Evolutionary conservation across 345 rosid genomes (phyloP).

Genomic region (Eucalyptus cladocalyx): DNA sequence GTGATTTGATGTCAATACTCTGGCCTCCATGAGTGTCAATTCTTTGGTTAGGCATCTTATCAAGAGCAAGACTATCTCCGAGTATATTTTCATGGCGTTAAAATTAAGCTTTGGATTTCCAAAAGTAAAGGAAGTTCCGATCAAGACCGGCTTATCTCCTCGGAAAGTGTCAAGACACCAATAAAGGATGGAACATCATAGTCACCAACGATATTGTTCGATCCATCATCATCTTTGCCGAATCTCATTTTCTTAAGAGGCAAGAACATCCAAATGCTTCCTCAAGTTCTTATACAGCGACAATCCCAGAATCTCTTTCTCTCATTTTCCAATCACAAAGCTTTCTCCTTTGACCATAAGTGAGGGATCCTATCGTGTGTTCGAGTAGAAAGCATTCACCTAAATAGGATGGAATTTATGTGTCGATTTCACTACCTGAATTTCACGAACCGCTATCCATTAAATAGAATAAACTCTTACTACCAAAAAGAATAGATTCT

Average conservation of each 20-base stretch:
- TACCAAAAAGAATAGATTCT: background rate
- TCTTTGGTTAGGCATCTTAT: background rate
- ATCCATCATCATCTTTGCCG: background rate
- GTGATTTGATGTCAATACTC: background rate
- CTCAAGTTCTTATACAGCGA: background rate
- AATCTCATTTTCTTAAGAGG: background rate
- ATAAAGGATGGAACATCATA: background rate
- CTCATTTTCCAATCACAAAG: background rate
- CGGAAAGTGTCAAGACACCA: background rate
- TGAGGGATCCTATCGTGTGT: background rate
- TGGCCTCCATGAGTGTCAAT: background rate
- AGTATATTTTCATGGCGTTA: background rate
- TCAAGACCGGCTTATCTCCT: background rate
- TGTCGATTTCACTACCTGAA: background rate
- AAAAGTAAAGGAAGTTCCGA: background rate
- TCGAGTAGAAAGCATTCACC: background rate
- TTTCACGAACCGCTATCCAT: background rate
- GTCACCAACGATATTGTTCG: background rate
- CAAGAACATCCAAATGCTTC: background rate
- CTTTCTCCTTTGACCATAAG: background rate
- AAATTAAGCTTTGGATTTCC: background rate
- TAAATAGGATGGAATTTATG: background rate
- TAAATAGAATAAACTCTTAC: background rate
- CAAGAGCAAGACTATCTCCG: background rate
- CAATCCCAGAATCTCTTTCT: background rate